These are phyloP conservation scores for Kuraishia ogatae DNA, from an alignment of 805 yeast genomes.

Conservation along the genomic window DNA sequence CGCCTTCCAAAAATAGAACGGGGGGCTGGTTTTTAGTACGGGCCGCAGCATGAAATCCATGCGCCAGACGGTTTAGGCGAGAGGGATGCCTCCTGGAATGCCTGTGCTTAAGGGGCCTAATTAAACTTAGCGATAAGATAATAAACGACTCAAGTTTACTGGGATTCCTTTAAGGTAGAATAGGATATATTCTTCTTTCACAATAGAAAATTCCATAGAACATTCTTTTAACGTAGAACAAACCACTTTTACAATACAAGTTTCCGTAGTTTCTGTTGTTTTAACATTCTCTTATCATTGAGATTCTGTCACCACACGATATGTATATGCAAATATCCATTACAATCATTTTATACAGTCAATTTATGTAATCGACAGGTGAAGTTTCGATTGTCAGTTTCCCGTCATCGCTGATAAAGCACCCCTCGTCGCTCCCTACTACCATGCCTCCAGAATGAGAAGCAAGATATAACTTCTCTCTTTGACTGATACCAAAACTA, in stretches of 20 bases:
- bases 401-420: not conserved
- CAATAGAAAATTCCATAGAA: no score
- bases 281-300: no score
- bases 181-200: no score
- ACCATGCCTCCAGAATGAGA: not conserved
- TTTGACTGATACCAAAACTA: slow-evolving; percentile 18
- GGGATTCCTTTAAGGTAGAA: no score
- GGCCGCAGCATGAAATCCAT: not conserved
- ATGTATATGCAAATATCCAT: no score
- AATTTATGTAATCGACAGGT: not conserved
- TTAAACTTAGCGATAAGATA: not conserved
- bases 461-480: slow-evolving; percentile 11
- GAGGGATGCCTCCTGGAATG: not conserved
- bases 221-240: no score
- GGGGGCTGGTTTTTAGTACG: not conserved
- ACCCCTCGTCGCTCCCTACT: not conserved
- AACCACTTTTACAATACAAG: no score
- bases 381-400: not conserved
- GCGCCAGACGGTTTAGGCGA: not conserved
- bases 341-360: not conserved
- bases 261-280: no score
- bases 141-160: not conserved
- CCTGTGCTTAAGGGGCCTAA: no score
- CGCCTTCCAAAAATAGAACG: not conserved
- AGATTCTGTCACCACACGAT: no score